Evolutionary conservation across 768 basidiomycete genomes (phyloP).

Genomic region (Fomitopsis serialis): DNA sequence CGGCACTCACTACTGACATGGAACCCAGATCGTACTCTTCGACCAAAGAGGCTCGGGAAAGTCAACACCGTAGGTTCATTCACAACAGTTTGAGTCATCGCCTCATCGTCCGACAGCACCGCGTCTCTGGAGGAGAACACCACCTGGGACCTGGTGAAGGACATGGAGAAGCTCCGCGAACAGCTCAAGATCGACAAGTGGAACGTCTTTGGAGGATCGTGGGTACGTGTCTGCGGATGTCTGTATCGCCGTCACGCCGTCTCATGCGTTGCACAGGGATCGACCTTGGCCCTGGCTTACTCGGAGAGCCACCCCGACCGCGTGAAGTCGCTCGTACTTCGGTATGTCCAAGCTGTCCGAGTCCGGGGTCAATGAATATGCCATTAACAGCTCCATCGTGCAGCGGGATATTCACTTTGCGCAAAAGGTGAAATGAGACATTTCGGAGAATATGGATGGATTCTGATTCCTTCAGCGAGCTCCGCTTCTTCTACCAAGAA

Average conservation of each 20-base stretch:
- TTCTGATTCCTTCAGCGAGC: constrained; percentile 51
- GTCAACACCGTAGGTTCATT: constrained; percentile 64
- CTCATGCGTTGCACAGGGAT: constrained; percentile 47
- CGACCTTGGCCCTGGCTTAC: constrained; percentile 81
- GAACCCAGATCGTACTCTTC: constrained; percentile 67
- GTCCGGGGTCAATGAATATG: neutral
- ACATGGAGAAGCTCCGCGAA: constrained; percentile 78
- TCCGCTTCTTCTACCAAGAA: constrained; percentile 90
- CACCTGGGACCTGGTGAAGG: constrained; percentile 89
- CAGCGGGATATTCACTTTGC: constrained; percentile 86
- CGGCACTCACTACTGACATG: neutral
- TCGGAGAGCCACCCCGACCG: constrained; percentile 79
- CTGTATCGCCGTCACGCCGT: no score
- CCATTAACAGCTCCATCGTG: neutral
- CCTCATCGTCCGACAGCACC: neutral
- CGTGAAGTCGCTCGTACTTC: constrained; percentile 73
- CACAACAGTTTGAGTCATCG: neutral
- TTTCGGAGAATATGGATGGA: no score
- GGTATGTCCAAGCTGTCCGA: constrained; percentile 36
- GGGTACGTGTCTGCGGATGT: constrained; percentile 44
- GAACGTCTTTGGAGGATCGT: constrained; percentile 94
- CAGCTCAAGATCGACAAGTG: constrained; percentile 77
- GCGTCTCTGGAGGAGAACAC: constrained; percentile 74
- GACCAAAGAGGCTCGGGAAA: constrained; percentile 90
- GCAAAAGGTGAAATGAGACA: constrained; percentile 53